Evolutionary conservation across 2,329 filamentous ascomycete species (phyloP).

Genomic region (Simplicillium aogashimaense): DNA sequence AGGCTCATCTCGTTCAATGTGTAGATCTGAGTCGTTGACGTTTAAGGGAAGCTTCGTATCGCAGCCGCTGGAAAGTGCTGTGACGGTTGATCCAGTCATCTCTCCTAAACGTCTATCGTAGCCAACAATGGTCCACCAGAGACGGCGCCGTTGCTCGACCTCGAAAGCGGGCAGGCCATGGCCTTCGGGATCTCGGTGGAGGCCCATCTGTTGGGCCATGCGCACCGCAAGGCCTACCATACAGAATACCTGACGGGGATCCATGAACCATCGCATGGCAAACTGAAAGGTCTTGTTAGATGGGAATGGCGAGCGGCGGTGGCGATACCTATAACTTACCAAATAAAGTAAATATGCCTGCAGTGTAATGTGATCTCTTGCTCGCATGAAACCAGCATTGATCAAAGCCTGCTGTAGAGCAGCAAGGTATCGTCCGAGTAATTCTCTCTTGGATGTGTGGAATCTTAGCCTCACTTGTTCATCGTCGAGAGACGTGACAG

Average conservation of each 20-base stretch:
- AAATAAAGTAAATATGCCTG: slow-evolving; percentile 61
- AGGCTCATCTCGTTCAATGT: slow-evolving; percentile 44
- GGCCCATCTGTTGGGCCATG: slow-evolving; percentile 56
- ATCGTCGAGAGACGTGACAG: slow-evolving; percentile 47
- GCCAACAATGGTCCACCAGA: slow-evolving; percentile 64
- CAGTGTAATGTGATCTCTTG: slow-evolving; percentile 53
- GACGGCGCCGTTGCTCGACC: slow-evolving; percentile 57
- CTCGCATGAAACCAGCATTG: slow-evolving; percentile 57
- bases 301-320: no score
- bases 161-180: slow-evolving; percentile 48
- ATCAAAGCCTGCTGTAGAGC: slow-evolving; percentile 56
- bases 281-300: no score
- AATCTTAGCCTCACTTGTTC: slow-evolving; percentile 44
- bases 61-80: slow-evolving; percentile 40
- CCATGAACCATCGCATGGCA: slow-evolving; percentile 44
- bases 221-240: slow-evolving; percentile 57
- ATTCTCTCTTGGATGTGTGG: slow-evolving; percentile 37
- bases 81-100: slow-evolving; percentile 49
- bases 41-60: slow-evolving; percentile 51
- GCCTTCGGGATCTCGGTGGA: slow-evolving; percentile 53
- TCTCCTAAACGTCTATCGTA: slow-evolving; percentile 63
- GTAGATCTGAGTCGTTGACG: slow-evolving; percentile 51
- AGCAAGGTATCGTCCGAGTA: slow-evolving; percentile 43
- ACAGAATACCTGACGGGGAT: slow-evolving; percentile 38
- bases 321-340: slow-evolving; percentile 30